Evolutionary conservation across 2,329 filamentous ascomycete species (phyloP).

Genomic region (Aspergillus novofumigatus): DNA sequence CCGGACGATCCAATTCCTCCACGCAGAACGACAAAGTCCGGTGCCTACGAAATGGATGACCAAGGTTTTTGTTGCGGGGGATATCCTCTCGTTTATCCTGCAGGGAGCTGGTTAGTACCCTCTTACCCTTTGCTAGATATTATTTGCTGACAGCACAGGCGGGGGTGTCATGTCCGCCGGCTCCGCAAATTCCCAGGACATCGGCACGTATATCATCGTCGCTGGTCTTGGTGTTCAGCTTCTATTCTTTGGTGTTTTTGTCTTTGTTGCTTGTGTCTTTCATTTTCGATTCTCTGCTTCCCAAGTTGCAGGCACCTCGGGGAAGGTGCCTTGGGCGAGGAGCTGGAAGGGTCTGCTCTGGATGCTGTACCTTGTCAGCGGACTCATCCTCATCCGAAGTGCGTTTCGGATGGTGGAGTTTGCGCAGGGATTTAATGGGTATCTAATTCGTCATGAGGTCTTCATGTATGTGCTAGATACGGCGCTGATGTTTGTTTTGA

Average conservation of each 20-base stretch:
- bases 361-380: not conserved
- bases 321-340: not conserved
- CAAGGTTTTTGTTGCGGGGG: conserved; percentile 1
- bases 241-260: conserved; percentile 19
- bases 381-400: not conserved
- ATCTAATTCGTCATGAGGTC: not conserved
- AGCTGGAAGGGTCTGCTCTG: conserved; percentile 1
- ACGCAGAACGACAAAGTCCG: not conserved
- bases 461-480: not conserved
- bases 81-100: conserved; percentile 1
- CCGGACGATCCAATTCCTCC: not conserved
- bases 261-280: conserved; percentile 13
- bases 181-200: not conserved
- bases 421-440: not conserved
- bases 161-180: conserved; percentile 2
- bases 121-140: too few species aligned
- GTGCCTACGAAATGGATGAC: not conserved
- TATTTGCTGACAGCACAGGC: not conserved
- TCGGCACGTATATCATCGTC: conserved; percentile 19
- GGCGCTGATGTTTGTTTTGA: not conserved
- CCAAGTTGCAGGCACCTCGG: not conserved
- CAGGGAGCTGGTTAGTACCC: conserved; percentile 1
- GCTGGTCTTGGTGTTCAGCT: conserved; percentile 19
- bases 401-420: not conserved
- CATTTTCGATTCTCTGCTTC: conserved; percentile 11